These are phyloP conservation scores for Verticillium longisporum DNA, from an alignment of 2,329 filamentous ascomycete species.

Conservation along the genomic window DNA sequence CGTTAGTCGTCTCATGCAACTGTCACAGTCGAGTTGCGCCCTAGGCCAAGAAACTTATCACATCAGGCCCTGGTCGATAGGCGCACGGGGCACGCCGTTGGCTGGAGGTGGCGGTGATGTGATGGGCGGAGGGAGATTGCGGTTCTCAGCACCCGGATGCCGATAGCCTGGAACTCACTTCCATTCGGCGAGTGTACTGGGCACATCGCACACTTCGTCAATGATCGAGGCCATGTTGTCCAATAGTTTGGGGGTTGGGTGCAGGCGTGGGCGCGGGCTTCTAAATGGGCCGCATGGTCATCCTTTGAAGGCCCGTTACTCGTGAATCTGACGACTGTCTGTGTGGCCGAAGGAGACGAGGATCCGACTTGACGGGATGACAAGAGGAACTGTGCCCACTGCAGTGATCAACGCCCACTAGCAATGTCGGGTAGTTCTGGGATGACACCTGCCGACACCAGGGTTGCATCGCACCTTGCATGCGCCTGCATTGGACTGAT, in stretches of 20 bases:
- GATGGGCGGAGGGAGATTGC: slow-evolving; percentile 1
- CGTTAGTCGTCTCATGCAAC: not conserved
- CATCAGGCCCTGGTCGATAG: slow-evolving; percentile 12
- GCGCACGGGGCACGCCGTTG: slow-evolving; percentile 13
- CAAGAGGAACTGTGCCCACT: not conserved
- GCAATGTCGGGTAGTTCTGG: not conserved
- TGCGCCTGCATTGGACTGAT: not conserved
- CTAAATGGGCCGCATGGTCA: not conserved
- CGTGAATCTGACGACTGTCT: not conserved
- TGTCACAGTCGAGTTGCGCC: not conserved
- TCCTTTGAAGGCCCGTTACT: not conserved
- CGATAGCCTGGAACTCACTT: not conserved
- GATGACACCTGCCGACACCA: not conserved
- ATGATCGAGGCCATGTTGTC: not conserved
- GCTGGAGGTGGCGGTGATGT: slow-evolving; percentile 10
- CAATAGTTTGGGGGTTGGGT: not conserved
- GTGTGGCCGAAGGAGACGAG: not conserved
- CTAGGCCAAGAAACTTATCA: not conserved
- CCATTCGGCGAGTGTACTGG: not conserved
- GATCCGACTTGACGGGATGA: not conserved
- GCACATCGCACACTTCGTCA: not conserved
- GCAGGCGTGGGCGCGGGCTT: not conserved
- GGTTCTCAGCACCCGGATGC: not conserved
- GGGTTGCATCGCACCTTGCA: not conserved
- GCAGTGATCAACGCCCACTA: not conserved